These are phyloP conservation scores for Annulohypoxylon maeteangense DNA, from an alignment of 495 filamentous ascomycete genomes.

Conservation along the genomic window DNA sequence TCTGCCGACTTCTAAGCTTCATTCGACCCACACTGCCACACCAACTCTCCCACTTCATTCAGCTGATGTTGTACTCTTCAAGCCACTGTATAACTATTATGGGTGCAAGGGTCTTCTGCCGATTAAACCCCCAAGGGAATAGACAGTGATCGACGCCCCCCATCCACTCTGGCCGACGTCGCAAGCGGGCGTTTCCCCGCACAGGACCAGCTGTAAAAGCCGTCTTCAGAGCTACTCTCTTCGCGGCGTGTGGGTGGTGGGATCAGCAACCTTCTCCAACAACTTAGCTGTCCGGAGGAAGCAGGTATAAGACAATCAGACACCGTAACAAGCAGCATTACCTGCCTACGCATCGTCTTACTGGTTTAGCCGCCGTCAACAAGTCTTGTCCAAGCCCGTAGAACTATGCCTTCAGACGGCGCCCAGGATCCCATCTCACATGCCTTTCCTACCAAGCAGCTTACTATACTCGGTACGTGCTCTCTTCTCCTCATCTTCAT, in stretches of 20 bases:
- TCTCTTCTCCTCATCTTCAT: too few relatives aligned
- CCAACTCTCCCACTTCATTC: neutral
- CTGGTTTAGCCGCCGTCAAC: neutral
- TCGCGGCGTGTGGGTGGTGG: constrained; percentile 13
- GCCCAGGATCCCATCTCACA: constrained; percentile 29
- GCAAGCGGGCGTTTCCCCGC: constrained; percentile 32
- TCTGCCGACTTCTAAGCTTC: neutral
- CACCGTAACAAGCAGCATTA: neutral
- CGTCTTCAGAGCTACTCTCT: constrained; percentile 18
- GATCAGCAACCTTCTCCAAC: constrained; percentile 42
- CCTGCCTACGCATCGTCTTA: neutral
- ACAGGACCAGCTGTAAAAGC: constrained; percentile 20
- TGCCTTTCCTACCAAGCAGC: constrained; percentile 48
- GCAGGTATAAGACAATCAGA: neutral
- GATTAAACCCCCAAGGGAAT: constrained; percentile 23
- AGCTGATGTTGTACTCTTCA: neutral
- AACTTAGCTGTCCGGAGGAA: constrained; percentile 17
- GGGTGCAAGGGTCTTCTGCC: constrained; percentile 36
- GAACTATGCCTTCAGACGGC: constrained; percentile 38
- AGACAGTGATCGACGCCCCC: constrained; percentile 30
- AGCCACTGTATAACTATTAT: neutral
- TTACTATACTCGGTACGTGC: constrained; percentile 50
- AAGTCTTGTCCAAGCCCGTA: too few relatives aligned
- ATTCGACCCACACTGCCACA: neutral
- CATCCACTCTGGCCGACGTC: constrained; percentile 29